These are phyloP conservation scores for Endotrypanum monterogeii DNA, from an alignment of 208 protist species.

Conservation along the genomic window DNA sequence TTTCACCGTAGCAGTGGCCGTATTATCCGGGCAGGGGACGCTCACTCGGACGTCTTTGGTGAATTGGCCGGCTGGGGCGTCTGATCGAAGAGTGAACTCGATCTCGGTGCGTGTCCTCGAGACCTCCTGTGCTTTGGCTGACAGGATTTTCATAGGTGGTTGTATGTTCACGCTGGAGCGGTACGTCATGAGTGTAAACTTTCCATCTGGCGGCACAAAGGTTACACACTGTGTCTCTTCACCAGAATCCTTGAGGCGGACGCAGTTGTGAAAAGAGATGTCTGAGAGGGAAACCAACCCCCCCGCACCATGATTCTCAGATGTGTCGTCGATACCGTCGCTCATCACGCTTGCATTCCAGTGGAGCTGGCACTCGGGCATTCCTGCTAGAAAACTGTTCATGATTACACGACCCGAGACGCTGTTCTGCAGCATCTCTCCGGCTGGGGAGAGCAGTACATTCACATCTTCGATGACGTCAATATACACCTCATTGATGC, in stretches of 20 bases:
- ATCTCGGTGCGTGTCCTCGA: slow-evolving; percentile 92
- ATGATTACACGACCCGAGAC: slow-evolving; percentile 95
- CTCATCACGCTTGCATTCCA: slow-evolving; percentile 83
- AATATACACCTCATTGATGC: slow-evolving; percentile 98
- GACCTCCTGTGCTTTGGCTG: slow-evolving; percentile 91
- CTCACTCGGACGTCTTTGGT: slow-evolving; percentile 72
- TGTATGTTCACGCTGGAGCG: slow-evolving; percentile 93
- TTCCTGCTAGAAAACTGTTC: slow-evolving; percentile 97
- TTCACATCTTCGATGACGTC: slow-evolving; percentile 98
- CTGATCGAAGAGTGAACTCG: slow-evolving; percentile 76
- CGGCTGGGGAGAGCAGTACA: slow-evolving; percentile 93
- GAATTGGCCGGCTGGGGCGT: slow-evolving; percentile 35
- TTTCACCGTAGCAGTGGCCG: slow-evolving; percentile 82
- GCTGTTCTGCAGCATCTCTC: slow-evolving; percentile 92
- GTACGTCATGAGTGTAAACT: slow-evolving; percentile 98
- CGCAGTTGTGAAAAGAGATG: slow-evolving; percentile 98
- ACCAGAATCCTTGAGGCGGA: slow-evolving; percentile 94
- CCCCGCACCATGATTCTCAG: slow-evolving; percentile 8
- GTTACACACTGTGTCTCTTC: slow-evolving; percentile 57
- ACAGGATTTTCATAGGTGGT: slow-evolving; percentile 93
- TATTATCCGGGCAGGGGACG: slow-evolving; percentile 94
- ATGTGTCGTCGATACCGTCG: slow-evolving; percentile 9
- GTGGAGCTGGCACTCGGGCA: slow-evolving; percentile 98
- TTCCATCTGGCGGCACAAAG: slow-evolving; percentile 97
- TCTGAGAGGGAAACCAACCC: slow-evolving; percentile 90